Conservation (phyloP, 441 rosid genomes). For the Pelargonium australe region DNA sequence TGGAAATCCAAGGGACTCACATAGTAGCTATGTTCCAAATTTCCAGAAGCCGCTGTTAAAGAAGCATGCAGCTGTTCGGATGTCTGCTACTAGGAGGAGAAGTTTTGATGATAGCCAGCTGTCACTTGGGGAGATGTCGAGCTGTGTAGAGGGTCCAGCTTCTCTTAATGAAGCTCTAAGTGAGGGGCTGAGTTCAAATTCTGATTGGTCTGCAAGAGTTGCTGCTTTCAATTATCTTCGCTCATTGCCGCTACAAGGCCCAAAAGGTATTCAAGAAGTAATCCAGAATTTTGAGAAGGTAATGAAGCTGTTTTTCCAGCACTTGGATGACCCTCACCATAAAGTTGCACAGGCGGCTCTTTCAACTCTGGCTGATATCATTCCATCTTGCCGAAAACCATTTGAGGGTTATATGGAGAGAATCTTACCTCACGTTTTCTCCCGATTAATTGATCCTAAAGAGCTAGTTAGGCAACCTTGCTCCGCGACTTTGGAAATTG, state of each 20-base stretch:
- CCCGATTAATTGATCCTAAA: conserved; percentile 91
- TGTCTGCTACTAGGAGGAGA: conserved; percentile 81
- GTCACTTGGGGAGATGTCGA: conserved; percentile 68
- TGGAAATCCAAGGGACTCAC: conserved; percentile 57
- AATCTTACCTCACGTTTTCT: conserved; percentile 92
- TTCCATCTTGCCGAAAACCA: conserved; percentile 85
- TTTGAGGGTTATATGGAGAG: conserved; percentile 97
- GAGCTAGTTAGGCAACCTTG: conserved; percentile 92
- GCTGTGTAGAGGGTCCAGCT: conserved; percentile 73
- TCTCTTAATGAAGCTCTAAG: conserved; percentile 76
- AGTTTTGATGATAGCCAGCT: conserved; percentile 93
- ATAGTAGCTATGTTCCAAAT: conserved; percentile 71
- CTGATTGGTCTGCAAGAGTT: conserved; percentile 97
- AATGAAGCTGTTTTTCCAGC: conserved; percentile 95
- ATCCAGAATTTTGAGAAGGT: conserved; percentile 89
- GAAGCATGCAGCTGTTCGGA: conserved; percentile 68
- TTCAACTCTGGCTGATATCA: conserved; percentile 84
- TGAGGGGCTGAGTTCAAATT: conserved; percentile 80
- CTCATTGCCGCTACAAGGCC: conserved; percentile 81
- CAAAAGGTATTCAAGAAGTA: conserved; percentile 89
- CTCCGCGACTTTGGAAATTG: conserved; percentile 72
- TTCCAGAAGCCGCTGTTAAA: conserved; percentile 97
- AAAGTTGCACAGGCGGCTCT: conserved; percentile 99
- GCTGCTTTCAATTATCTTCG: conserved; percentile 80
- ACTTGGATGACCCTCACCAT: conserved; percentile 98